Percentiles rank a stretch among this genome's conserved stretches.
Conservation (phyloP, 257 asterid species). For the Osmanthus fragrans region DNA sequence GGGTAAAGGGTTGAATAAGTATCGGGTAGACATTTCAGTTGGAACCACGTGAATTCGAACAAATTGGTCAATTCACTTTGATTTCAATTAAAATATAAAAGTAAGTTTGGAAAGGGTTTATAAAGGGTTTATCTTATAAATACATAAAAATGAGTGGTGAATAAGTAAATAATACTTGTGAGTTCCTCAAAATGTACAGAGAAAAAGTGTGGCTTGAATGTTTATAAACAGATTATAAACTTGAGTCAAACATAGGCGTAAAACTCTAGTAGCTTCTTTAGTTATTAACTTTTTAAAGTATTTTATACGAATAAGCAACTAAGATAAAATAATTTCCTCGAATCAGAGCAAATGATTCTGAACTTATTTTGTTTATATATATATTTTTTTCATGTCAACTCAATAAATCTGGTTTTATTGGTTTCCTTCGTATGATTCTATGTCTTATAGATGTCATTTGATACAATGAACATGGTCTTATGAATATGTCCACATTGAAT, state of each 20-base stretch:
- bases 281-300: too few species aligned
- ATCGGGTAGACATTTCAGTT: too few species aligned
- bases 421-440: constrained; percentile 15
- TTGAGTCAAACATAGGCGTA: background rate
- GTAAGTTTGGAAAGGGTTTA: too few species aligned
- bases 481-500: constrained; percentile 26
- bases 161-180: background rate
- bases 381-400: background rate
- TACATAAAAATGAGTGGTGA: too few species aligned
- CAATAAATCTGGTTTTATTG: background rate
- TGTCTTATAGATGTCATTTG: background rate
- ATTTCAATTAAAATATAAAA: too few species aligned
- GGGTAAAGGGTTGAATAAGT: too few species aligned
- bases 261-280: background rate
- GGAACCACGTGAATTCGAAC: too few species aligned
- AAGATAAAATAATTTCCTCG: background rate
- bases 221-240: background rate
- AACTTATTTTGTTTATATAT: background rate
- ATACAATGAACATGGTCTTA: constrained; percentile 28
- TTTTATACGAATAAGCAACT: too few species aligned
- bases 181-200: background rate
- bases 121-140: too few species aligned
- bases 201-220: background rate
- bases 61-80: too few species aligned
- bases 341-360: constrained; percentile 2